Base-by-base conservation (phyloP, 2,329 filamentous ascomycete genomes). In the Cercospora sp. region DNA sequence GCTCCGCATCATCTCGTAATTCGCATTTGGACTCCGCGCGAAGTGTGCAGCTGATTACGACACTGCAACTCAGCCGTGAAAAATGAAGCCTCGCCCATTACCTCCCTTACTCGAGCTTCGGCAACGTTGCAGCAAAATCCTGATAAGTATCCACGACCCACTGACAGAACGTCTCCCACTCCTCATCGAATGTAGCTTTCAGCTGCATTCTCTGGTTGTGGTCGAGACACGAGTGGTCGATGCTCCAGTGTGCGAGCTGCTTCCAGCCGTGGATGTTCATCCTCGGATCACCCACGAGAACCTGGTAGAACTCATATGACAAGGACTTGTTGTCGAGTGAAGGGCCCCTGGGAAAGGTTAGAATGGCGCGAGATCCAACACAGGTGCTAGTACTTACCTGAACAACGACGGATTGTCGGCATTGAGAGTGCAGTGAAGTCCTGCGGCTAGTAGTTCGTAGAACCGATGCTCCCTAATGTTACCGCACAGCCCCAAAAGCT, bases 351-450 rank as follows among this genome's bases (percentile, higher is more conserved):
- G 58, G 33, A 55, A 13, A n/a, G 7, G 5, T 59, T 30, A 59
- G 30, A 2, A 36, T 20, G 30, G 31, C 5, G 7, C n/a, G 3
- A n/a, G 8, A 36, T 31, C 0, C 16, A 23, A 33, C 2, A 31
- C 13, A 59, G 3, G 7, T 36, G 28, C 28, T 20, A 7, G 10
- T 20, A 60, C 57, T 63, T 76, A 90, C 89, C 84, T 84, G 76
- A 92, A 93, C 0, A 92, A 81, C 0, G 90, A 90, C 6, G 90
- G 90, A 70, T 93, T 93, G 74, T 93, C 91, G 23, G 89, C 90
- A 74, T 88, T 92, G 48, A 93, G 81, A 0, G 90, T 90, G 79
- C 91, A 93, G 60, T 90, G 89, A 60, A 93, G 85, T 42, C 90
- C 87, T 64, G 90, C 88, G n/a, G 90, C 90, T 64, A 93, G 82